Conservation (phyloP, 2,329 filamentous ascomycete genomes). For the Basipetospora sp. region DNA sequence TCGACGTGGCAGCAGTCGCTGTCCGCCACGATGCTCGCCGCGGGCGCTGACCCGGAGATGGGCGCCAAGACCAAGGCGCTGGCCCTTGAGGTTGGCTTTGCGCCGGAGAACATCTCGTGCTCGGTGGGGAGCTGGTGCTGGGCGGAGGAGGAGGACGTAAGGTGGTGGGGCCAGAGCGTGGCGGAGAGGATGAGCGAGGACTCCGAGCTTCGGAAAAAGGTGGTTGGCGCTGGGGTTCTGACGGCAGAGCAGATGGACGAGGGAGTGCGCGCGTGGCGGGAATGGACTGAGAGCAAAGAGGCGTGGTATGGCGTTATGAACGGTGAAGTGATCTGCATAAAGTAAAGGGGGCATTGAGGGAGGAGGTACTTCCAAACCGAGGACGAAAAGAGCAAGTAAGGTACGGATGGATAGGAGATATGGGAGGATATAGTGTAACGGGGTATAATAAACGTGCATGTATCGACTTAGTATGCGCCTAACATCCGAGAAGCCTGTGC, state of each 20-base stretch:
- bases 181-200: conserved; percentile 4
- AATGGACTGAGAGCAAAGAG: conserved; percentile 2
- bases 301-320: conserved; percentile 7
- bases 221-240: not conserved
- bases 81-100: conserved; percentile 4
- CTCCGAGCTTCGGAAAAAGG: not conserved
- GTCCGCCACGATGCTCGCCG: not conserved
- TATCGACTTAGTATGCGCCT: no score
- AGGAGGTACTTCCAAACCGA: not conserved
- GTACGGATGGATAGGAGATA: no score
- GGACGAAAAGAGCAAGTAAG: not conserved
- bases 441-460: no score
- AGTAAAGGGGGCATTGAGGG: not conserved
- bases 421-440: not conserved
- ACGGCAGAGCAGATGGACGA: conserved; percentile 1
- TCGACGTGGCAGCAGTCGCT: not conserved
- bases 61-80: conserved; percentile 2
- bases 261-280: not conserved
- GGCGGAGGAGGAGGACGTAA: conserved; percentile 1
- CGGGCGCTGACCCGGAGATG: conserved; percentile 6
- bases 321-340: conserved; percentile 4
- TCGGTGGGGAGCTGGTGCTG: conserved; percentile 5
- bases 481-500: no score
- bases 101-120: not conserved
- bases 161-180: conserved; percentile 5